phyloP scores from a whole-genome alignment of 352 stramenopile species.

The Phytopythium cucurbitacearum region DNA sequence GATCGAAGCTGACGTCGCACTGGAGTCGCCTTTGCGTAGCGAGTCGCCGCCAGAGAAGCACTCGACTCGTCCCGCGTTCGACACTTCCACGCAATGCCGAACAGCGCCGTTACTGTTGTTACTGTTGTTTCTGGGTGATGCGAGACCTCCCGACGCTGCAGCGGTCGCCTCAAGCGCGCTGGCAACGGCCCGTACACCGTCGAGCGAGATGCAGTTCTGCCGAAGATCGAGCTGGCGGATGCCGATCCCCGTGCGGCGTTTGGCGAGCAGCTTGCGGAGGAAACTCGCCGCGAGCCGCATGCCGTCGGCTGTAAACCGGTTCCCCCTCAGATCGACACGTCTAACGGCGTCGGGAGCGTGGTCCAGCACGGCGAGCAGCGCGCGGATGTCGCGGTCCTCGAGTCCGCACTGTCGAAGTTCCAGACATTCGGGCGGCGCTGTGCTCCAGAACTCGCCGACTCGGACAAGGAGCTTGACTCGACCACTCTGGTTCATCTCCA shows the following conservation, averaged over 20 bases:
- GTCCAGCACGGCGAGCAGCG: slow-evolving; percentile 36
- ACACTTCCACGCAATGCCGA: slow-evolving; percentile 24
- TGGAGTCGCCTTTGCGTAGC: slow-evolving; percentile 7
- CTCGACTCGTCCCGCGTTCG: slow-evolving; percentile 46
- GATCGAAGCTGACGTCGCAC: too few relatives aligned
- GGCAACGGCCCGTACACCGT: slow-evolving; percentile 53
- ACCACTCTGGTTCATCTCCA: slow-evolving; percentile 28
- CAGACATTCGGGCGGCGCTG: slow-evolving; percentile 16
- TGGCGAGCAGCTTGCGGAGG: slow-evolving; percentile 12
- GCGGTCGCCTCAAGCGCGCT: slow-evolving; percentile 35
- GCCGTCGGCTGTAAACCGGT: slow-evolving; percentile 53
- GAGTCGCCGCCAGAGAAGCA: slow-evolving; percentile 21
- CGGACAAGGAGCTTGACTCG: slow-evolving; percentile 40
- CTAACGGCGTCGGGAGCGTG: slow-evolving; percentile 12
- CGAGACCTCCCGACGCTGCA: not conserved
- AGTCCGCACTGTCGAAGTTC: slow-evolving; percentile 55
- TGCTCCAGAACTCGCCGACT: slow-evolving; percentile 24
- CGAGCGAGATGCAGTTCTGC: slow-evolving; percentile 66
- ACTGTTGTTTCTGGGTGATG: slow-evolving; percentile 3
- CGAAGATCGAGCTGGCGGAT: slow-evolving; percentile 57
- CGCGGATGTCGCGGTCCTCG: slow-evolving; percentile 37
- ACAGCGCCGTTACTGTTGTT: not conserved
- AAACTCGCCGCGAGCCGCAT: slow-evolving; percentile 34
- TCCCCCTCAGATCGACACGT: slow-evolving; percentile 50
- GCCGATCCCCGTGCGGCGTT: not conserved